Base-by-base conservation (phyloP, 2,329 filamentous ascomycete genomes). In the Chaetothyriales sp. region DNA sequence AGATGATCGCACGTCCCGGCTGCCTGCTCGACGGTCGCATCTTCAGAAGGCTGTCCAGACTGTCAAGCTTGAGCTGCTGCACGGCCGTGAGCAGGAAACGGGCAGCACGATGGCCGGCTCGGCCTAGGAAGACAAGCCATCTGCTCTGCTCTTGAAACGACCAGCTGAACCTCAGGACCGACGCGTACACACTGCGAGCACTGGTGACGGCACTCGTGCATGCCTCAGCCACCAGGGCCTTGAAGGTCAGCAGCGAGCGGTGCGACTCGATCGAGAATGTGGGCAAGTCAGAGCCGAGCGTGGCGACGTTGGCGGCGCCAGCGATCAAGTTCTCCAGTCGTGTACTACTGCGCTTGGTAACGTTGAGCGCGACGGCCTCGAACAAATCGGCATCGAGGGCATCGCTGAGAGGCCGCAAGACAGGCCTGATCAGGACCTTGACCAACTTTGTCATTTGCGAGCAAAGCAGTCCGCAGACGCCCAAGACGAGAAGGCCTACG, bases 211-310 rank as follows among this genome's bases (percentile, higher is more conserved):
- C 25, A 8, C 20, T 28, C 18, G 8, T 9, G 9, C 33, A 47
- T 18, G 18, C 20, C 20, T 33, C n/a, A 10, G 46, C 28, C 18
- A 3, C 65, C 62, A 28, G 83, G 66, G 29, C 77, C 22, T 54
- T 59, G 46, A 57, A 54, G 19, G 50, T 50, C n/a, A 52, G 45
- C 70, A 29, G 67, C 7, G 85, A 82, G 53, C 82, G 79, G 62
- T 89, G 85, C 53, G 85, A 88, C 59, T 85, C 72, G 45, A 84
- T 81, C 0, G 85, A 89, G 61, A 89, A 89, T 61, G 83, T 81
- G 48, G 83, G 83, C 51, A 89, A 78, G 62, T 89, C 85, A 1
- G 78, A 73, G 50, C 73, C 57, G 25, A 61, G 49, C 43, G 53
- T 52, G 22, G 58, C 43, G 7, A 58, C 22, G 10, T 28, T 28